These are phyloP conservation scores for Arabis alpina DNA, from an alignment of 345 rosid species.

Conservation along the genomic window DNA sequence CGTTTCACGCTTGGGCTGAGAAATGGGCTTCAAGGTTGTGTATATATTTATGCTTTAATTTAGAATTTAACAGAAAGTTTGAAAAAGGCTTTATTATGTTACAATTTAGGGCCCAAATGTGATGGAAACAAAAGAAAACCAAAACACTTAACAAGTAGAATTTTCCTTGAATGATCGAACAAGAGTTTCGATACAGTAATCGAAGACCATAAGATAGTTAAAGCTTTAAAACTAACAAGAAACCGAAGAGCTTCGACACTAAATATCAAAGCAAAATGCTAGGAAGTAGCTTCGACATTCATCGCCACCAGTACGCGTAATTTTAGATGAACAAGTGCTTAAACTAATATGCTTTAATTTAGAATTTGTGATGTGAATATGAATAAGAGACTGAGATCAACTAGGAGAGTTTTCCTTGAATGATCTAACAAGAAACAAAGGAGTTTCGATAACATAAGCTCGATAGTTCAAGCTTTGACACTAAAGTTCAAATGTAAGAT, in stretches of 20 bases:
- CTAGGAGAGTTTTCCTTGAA: not conserved
- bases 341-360: too few species aligned
- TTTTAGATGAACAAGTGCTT: constrained; percentile 67
- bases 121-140: constrained; percentile 3
- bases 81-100: too few species aligned
- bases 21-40: not conserved
- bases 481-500: not conserved
- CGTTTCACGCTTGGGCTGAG: not conserved
- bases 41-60: not conserved
- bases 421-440: constrained; percentile 5
- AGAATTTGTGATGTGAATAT: too few species aligned
- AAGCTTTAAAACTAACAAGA: not conserved
- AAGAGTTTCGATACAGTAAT: not conserved
- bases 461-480: not conserved
- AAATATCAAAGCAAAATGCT: not conserved
- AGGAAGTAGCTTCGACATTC: not conserved
- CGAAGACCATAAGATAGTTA: not conserved
- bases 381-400: not conserved
- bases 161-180: not conserved
- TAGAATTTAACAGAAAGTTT: too few species aligned
- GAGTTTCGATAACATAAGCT: not conserved
- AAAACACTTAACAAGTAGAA: constrained; percentile 6
- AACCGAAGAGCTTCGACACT: too few species aligned
- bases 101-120: not conserved
- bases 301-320: not conserved